Base-by-base conservation (phyloP, 768 basidiomycete genomes). In the Stropharia rugosoannulata region DNA sequence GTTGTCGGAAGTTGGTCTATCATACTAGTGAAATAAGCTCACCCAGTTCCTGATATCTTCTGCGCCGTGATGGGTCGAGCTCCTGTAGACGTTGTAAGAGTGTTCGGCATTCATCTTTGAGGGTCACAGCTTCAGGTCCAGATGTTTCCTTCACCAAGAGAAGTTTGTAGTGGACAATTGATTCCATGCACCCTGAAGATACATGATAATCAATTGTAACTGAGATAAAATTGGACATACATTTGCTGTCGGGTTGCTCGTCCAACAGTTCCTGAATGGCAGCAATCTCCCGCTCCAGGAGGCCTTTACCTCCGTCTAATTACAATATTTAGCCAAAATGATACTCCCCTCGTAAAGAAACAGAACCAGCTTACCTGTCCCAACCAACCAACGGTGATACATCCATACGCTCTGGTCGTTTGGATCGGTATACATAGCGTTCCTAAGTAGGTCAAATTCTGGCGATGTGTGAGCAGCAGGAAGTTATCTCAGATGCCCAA, bases 351-450 rank as follows among this genome's bases (percentile, higher is more conserved):
- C 42, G 29, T 32, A 10, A 32, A 10, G 29, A 1, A 32, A 22
- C 22, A 22, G 22, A 22, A 32, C 12, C 9, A 38, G 18, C 79
- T 57, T 64, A 88, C 95, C 88, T 59, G 81, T 70, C 7, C 93
- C 93, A 50, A 98, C 82, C 2, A 99, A 79, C 95, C 96, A 98
- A n/a, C 95, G 84, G 65, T 98, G 97, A 69, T 98, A 99, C 55
- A 99, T 84, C 97, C 97, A 99, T 0, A 92, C 93, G 57, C 93
- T 94, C 69, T 98, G 96, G 69, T 98, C 96, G 43, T 86, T 84
- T 3, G 97, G 97, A 65, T 98, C 95, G 0, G 95, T 97, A 72
- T 95, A 99, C 75, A 98, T 83, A 1, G 96, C 97, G 65, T 96
- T 94, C 63, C 86, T 82, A 12, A 98, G 87, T 7, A 98, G 78